Evolutionary conservation across 2,329 filamentous ascomycete species (phyloP), one percentile per base, ranked within the genome.

Genomic region (Monilinia laxa): DNA sequence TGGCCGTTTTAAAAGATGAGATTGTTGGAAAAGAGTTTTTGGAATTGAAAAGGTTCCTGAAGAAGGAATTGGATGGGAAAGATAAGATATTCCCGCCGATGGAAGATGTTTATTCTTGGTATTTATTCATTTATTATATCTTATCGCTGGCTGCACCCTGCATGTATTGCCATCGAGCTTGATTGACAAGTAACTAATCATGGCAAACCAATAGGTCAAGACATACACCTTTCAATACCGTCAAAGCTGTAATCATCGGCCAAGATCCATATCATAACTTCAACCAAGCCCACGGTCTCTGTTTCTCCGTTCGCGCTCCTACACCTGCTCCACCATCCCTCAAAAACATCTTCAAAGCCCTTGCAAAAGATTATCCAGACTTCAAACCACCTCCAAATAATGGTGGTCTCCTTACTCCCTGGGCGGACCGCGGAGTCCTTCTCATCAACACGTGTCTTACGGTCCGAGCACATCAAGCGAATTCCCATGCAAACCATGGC

Each of bases 261-360:
- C 95, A 99, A 81, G 95, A 99, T 77, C 95, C 95, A 3, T 99
- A 99, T 79, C 95, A 99, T 81, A 96, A 96, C 77, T 78, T 87
- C 77, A 96, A 96, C 78, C 95, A 99, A 82, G 95, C 95, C 62
- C 95, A 98, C 78, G 95, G 95, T 54, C 88, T 99, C 68, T 94
- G 91, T 77, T 99, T 99, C 83, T 97, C 92, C 58, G 93, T 98
- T 65, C 91, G 91, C 12, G 89, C 94, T 3, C 95, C 95, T 0
- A 96, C 92, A 0, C 86, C 87, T 4, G 92, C 94, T 1, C 95
- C 95, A 0, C 93, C 94, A 0, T 97, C 92, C 0, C 87, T 99
- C 20, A 87, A 87, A 73, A 99, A 99, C 80, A 97, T 99, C 81
- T 99, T 96, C 82, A 93, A 84, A 54, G 90, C 88, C 14, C 86